Evolutionary conservation across 2,329 filamentous ascomycete species (phyloP).

Genomic region (Cytospora leucostoma): DNA sequence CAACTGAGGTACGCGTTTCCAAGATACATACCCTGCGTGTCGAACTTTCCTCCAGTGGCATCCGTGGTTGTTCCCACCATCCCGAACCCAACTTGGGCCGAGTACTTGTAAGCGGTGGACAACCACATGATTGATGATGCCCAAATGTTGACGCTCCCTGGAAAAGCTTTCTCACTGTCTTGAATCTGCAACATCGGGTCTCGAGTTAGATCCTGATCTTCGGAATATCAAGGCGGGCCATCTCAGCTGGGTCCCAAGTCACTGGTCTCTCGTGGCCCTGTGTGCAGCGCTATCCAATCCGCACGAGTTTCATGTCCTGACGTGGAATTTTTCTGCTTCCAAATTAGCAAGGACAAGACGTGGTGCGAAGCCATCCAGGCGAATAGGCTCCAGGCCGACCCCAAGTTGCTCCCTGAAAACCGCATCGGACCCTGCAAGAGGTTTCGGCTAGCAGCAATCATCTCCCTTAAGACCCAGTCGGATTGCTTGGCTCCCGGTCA

Average conservation of each 20-base stretch:
- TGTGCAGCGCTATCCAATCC: conserved; percentile 1
- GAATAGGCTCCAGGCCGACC: conserved; percentile 24
- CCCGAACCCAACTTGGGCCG: conserved; percentile 9
- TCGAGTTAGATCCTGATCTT: background rate
- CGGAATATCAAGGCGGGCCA: background rate
- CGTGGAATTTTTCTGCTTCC: conserved; percentile 6
- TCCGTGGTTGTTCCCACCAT: conserved; percentile 6
- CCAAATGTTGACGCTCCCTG: conserved; percentile 11
- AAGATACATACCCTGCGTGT: conserved; percentile 6
- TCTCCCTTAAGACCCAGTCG: conserved; percentile 22
- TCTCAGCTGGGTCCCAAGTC: background rate
- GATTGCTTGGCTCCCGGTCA: conserved; percentile 20
- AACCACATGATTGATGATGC: conserved; percentile 7
- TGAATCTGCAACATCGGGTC: background rate
- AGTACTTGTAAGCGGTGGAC: conserved; percentile 11
- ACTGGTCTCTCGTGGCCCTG: background rate
- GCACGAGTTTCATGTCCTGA: conserved; percentile 18
- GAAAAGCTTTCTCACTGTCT: conserved; percentile 7
- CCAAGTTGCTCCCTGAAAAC: conserved; percentile 1
- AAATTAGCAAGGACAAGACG: conserved; percentile 3
- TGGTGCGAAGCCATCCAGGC: conserved; percentile 15
- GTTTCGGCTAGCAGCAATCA: conserved; percentile 21
- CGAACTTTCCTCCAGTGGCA: background rate
- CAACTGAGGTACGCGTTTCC: conserved; percentile 15
- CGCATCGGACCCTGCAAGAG: conserved; percentile 15